Evolutionary conservation across 306 rosid genomes (phyloP), one percentile per base, ranked within the genome.

Genomic region (Dryas alaskensis): DNA sequence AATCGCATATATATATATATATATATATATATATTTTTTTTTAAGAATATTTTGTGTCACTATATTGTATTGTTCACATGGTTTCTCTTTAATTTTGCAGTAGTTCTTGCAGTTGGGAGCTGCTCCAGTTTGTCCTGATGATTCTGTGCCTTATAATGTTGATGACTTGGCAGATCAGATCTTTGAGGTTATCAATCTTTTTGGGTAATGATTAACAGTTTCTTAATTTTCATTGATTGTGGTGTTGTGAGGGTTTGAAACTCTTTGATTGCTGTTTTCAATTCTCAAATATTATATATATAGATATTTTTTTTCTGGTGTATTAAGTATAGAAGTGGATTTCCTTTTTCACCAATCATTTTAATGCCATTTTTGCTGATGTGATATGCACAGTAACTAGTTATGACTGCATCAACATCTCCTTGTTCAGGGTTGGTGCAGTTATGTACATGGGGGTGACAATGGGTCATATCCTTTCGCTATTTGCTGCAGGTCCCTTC

Each of bases 101-200:
- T 91, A 89, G 95, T 89, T 84, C 79, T 84, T 91, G 88, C 89
- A 89, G 97, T 87, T 91, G 65, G 95, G 91, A 89, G 92, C 97
- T 72, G 91, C 88, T 74, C 78, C 79, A 22, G 39, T 74, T 86
- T 87, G 84, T 88, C 69, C 78, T 9, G 87, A 81, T 60, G 91
- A 87, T 77, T 76, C 82, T 22, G 45, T 77, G 55, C 84, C 73
- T 91, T 90, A 22, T 22, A 22, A 22, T 49, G 91, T 69, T 10
- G 95, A 91, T 51, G 91, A 89, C 67, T 72, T 89, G 46, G 95
- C 91, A 53, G 92, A 91, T 81, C 22, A 22, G 22, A 22, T 91
- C 58, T 51, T 86, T 64, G 96, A 81, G 79, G 78, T 89, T 82
- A 87, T 86, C 66, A 84, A 92, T 81, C 73, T 54, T 83, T 89